Evolutionary conservation across 345 rosid genomes (phyloP), one percentile per base, ranked within the genome.

Genomic region (Pistacia integerrima): DNA sequence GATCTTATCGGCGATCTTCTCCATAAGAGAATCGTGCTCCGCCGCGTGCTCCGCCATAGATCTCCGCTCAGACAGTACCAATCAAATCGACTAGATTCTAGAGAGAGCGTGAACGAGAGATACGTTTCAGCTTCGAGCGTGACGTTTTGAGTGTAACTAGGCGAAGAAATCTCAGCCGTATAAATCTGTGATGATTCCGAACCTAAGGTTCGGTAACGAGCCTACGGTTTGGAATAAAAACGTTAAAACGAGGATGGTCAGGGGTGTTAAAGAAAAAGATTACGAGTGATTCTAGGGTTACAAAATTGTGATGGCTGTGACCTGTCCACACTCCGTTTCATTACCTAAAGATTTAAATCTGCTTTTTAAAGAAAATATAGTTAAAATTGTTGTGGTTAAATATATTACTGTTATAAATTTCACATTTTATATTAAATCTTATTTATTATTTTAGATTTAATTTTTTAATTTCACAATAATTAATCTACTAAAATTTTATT

Each of bases 1-100:
- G 84, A 88, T 84, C 86, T 88, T 86, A 48, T 87, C 90, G 35
- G 86, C 20, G 77, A 90, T 65, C 86, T 86, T 89, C 64, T 84
- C 89, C 85, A 87, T 64, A 83, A 86, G 46, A 25, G 93, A 48
- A 51, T 77, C 85, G 73, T 61, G 83, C 70, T 83, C 87, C 38
- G 78, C 78, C 38, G 69, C 71, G 18, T 78, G 85, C 4, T 84
- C 87, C 75, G 85, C 89, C 89, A 84, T 86, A 38, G 84, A 81
- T 81, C 74, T 78, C 73, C 60, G 74, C 64, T 52, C 33, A 22
- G 22, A 30, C 30, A 49, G n/a, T 16, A 18, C 51, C 25, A 56
- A 52, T 12, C 57, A 70, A 48, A 67, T 46, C 30, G 5, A 62
- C 68, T 9, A 62, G 68, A 48, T 18, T 48, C 68, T 30, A 38